Percentiles rank a stretch among this genome's conserved stretches.
phyloP scores from a whole-genome alignment of 2,329 filamentous ascomycete species.

The Phyllosticta citrichinensis region DNA sequence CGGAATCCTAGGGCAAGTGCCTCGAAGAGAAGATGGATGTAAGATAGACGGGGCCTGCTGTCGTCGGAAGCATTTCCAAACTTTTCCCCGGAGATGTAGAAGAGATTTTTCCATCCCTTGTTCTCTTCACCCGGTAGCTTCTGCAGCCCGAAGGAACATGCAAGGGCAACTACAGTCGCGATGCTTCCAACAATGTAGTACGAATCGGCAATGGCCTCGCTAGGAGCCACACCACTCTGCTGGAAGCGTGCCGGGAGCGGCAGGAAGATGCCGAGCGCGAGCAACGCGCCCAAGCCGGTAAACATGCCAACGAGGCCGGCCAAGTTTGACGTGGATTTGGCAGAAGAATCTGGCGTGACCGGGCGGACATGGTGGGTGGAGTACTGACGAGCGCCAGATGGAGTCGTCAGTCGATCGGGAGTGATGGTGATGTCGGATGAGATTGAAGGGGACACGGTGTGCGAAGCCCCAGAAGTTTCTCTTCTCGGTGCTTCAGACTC shows the following conservation, averaged over 20 bases:
- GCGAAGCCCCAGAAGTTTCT: slow-evolving; percentile 33
- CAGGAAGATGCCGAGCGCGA: slow-evolving; percentile 73
- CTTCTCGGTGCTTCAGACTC: slow-evolving; percentile 21
- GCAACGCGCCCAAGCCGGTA: slow-evolving; percentile 80
- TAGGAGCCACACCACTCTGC: slow-evolving; percentile 59
- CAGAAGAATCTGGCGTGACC: slow-evolving; percentile 40
- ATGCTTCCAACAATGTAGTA: slow-evolving; percentile 78
- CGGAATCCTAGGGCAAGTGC: slow-evolving; percentile 53
- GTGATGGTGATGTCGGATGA: slow-evolving; percentile 69
- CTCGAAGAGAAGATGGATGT: slow-evolving; percentile 31
- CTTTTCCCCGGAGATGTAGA: slow-evolving; percentile 15
- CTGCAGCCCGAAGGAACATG: slow-evolving; percentile 70
- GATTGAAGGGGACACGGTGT: slow-evolving; percentile 56
- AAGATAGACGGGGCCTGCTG: slow-evolving; percentile 44
- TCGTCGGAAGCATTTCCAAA: neutral
- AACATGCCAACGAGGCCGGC: slow-evolving; percentile 88
- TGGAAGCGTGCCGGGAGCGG: slow-evolving; percentile 77
- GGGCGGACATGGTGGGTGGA: slow-evolving; percentile 12
- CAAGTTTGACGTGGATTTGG: slow-evolving; percentile 49
- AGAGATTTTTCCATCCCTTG: slow-evolving; percentile 53
- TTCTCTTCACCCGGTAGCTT: slow-evolving; percentile 60
- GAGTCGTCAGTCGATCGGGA: slow-evolving; percentile 41
- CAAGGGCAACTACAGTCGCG: slow-evolving; percentile 59
- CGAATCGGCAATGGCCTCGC: slow-evolving; percentile 66
- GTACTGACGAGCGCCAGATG: slow-evolving; percentile 7